Evolutionary conservation across 257 asterid species (phyloP).

Genomic region (Eucommia ulmoides): DNA sequence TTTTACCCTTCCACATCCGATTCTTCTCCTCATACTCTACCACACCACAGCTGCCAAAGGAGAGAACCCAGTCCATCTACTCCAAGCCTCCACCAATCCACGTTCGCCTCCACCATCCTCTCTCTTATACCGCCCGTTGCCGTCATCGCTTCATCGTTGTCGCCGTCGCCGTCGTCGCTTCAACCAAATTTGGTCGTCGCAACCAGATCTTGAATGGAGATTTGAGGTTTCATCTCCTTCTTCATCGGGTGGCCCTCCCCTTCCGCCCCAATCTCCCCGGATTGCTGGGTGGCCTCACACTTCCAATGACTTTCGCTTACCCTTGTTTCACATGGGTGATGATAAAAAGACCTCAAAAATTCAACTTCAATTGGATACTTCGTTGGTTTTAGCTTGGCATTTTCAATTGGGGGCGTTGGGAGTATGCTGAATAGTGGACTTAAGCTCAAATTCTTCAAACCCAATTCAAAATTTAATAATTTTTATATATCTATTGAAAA

Average conservation of each 20-base stretch:
- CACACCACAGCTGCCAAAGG: too few species aligned
- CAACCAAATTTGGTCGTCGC: too few species aligned
- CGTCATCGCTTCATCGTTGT: too few species aligned
- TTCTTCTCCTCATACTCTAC: too few species aligned
- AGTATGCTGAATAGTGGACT: slow-evolving; percentile 82
- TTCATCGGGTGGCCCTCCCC: slow-evolving; percentile 84
- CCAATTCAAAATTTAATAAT: slow-evolving; percentile 34
- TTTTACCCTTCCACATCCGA: too few species aligned
- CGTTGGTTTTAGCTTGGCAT: slow-evolving; percentile 94
- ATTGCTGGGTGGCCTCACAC: slow-evolving; percentile 81
- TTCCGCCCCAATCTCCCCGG: slow-evolving; percentile 93
- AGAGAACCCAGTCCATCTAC: too few species aligned
- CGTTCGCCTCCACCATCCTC: too few species aligned
- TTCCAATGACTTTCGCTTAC: slow-evolving; percentile 92
- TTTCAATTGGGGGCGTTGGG: slow-evolving; percentile 94
- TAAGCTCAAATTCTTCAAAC: slow-evolving; percentile 84
- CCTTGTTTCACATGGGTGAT: slow-evolving; percentile 99
- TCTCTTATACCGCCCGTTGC: too few species aligned
- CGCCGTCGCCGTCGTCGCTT: too few species aligned
- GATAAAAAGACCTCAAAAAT: slow-evolving; percentile 62
- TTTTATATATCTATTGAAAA: too few species aligned
- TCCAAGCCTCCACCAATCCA: too few species aligned
- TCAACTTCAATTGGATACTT: slow-evolving; percentile 61
- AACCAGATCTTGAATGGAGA: too few species aligned
- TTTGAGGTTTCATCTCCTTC: slow-evolving; percentile 64